phyloP scores from a whole-genome alignment of 2,329 filamentous ascomycete genomes.

The Orbilia javanica region DNA sequence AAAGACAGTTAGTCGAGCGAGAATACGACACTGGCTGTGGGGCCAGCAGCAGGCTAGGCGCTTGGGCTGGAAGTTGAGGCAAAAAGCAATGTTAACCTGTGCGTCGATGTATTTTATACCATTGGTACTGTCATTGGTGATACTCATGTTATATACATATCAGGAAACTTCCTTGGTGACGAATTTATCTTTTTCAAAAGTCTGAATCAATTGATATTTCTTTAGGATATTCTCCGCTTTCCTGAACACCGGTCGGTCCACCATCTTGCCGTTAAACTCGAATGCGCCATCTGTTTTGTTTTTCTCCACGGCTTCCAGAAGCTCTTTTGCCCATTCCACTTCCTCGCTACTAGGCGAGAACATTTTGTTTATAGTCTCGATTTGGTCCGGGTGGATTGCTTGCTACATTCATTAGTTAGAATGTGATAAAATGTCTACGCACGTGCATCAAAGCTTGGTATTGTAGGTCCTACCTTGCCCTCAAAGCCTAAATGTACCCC shows the following conservation, averaged over 20 bases:
- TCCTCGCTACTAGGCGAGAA: slow-evolving; percentile 16
- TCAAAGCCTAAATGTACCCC: slow-evolving; percentile 38
- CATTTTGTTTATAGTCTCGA: slow-evolving; percentile 34
- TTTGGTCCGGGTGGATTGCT: slow-evolving; percentile 52
- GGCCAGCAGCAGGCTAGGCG: neutral
- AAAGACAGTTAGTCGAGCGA: neutral
- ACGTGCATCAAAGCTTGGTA: neutral
- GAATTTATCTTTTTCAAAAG: slow-evolving; percentile 28
- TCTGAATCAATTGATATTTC: slow-evolving; percentile 11
- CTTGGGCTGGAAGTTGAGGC: neutral
- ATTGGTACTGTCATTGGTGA: too few relatives aligned
- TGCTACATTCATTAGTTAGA: slow-evolving; percentile 35
- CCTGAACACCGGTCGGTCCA: slow-evolving; percentile 45
- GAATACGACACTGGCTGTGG: neutral
- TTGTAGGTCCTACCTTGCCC: slow-evolving; percentile 33
- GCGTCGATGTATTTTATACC: too few relatives aligned
- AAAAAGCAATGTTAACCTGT: neutral
- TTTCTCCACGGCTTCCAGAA: slow-evolving; percentile 8
- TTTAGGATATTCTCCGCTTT: slow-evolving; percentile 34
- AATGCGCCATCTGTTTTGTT: slow-evolving; percentile 30
- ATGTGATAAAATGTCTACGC: neutral
- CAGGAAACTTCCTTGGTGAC: neutral
- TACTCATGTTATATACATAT: neutral
- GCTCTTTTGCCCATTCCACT: slow-evolving; percentile 14
- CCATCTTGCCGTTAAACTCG: slow-evolving; percentile 52